Percentiles rank a stretch among this genome's conserved stretches.
phyloP scores from a whole-genome alignment of 495 filamentous ascomycete species.

The Entonaema liquescens region DNA sequence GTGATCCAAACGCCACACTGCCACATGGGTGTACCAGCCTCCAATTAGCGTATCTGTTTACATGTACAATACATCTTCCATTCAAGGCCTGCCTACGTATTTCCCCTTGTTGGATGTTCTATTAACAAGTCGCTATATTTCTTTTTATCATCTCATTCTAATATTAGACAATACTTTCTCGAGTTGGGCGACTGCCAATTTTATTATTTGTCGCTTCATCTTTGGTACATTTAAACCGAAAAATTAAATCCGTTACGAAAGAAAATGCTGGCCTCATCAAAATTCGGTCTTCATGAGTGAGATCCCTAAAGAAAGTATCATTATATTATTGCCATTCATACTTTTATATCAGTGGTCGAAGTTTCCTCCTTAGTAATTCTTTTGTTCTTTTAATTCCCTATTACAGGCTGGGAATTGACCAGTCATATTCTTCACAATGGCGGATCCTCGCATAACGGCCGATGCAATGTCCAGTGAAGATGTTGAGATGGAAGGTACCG shows the following conservation, averaged over 20 bases:
- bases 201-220: background rate
- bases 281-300: conserved; percentile 8
- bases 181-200: background rate
- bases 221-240: background rate
- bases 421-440: conserved; percentile 28
- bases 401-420: conserved; percentile 13
- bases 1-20: background rate
- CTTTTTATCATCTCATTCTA: background rate
- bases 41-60: conserved; percentile 14
- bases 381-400: background rate
- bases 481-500: conserved; percentile 32
- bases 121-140: background rate
- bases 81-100: background rate
- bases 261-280: conserved; percentile 22
- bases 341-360: background rate
- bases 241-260: background rate
- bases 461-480: conserved; percentile 22
- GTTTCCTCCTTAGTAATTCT: background rate
- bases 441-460: conserved; percentile 19
- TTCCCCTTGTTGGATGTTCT: conserved; percentile 10
- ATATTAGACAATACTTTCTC: background rate
- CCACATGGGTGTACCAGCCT: conserved; percentile 3
- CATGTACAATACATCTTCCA: background rate
- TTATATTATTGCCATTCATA: background rate
- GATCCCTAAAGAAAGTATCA: background rate